A percentile compares a stretch with the other conserved stretches of the same genome.
These are phyloP conservation scores for Bryoglossum gracile DNA, from an alignment of 495 filamentous ascomycete genomes.

Conservation along the genomic window DNA sequence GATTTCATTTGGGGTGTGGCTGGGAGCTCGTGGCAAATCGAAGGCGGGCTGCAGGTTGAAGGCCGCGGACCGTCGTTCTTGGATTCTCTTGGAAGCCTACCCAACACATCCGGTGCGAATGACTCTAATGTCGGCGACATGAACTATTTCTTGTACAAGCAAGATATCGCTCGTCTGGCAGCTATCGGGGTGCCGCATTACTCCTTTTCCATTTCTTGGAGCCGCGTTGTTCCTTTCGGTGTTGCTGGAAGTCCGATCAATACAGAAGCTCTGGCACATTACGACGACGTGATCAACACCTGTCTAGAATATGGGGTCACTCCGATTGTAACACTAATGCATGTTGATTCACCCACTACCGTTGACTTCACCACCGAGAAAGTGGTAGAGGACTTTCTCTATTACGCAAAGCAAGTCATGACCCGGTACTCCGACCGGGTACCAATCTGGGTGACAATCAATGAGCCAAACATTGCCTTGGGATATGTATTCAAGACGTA, in stretches of 20 bases:
- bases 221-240: slow-evolving; percentile 38
- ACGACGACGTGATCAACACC: slow-evolving; percentile 39
- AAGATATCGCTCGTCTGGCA: slow-evolving; percentile 41
- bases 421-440: slow-evolving; percentile 37
- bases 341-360: slow-evolving; percentile 34
- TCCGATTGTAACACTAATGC: slow-evolving; percentile 38
- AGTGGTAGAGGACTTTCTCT: slow-evolving; percentile 30
- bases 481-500: background rate
- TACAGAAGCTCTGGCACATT: slow-evolving; percentile 36
- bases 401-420: slow-evolving; percentile 36
- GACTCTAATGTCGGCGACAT: slow-evolving; percentile 35
- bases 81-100: slow-evolving; percentile 26
- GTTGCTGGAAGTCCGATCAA: slow-evolving; percentile 36
- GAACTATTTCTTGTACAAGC: slow-evolving; percentile 45
- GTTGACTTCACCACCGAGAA: background rate
- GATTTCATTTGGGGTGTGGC: slow-evolving; percentile 28
- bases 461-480: slow-evolving; percentile 4
- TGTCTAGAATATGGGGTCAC: slow-evolving; percentile 35
- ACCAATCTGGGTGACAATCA: slow-evolving; percentile 36
- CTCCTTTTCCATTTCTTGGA: slow-evolving; percentile 39
- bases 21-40: slow-evolving; percentile 23
- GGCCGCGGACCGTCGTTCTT: slow-evolving; percentile 25
- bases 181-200: slow-evolving; percentile 43
- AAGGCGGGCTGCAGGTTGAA: slow-evolving; percentile 23
- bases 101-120: slow-evolving; percentile 12